Base-by-base conservation (phyloP, 1,284 basidiomycete species). In the Naganishia cerealis region DNA sequence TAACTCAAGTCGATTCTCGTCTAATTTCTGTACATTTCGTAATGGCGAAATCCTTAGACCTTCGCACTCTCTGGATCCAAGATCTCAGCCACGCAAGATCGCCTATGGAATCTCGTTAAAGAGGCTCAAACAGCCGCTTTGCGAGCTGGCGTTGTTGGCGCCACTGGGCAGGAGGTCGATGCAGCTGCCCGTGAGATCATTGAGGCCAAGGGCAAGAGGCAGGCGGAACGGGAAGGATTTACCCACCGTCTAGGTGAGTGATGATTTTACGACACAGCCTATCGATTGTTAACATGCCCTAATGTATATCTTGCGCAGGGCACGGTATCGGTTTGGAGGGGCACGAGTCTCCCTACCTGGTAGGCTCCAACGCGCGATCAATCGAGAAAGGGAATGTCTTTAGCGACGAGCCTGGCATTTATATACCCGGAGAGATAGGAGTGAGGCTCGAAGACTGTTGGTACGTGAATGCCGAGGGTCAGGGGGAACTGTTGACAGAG, bases 371-470 rank as follows among this genome's bases (percentile, higher is more conserved):
- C 15, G 65, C 73, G 16, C 71, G 70, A 26, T 72, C 84, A 29
- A 85, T 92, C 62, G 79, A 84, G 54, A 77, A 78, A 0, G 90
- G 90, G 0, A 87, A 92, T 74, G 84, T 88, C 0, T 92, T 93
- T 79, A 91, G 89, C 8, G 84, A 92, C 73, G 91, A 94, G 77
- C 91, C 91, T 1, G 90, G 91, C 0, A 82, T 93, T 38, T 93
- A 93, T 78, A 88, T 92, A 63, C 85, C 88, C 71, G 87, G 85
- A 46, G 83, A 88, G 79, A 87, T 91, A 65, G 91, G 91, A 0
- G 85, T 92, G 16, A 85, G 91, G 43, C 79, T 93, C 57, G 91
- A 93, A 75, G 91, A 93, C 75, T 91, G 90, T 75, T 89, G 92
- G 74, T 88, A 87, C 71, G 84, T 92, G 65, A 77, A 83, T 29